Evolutionary conservation across 225 moss, liverwort and hornwort species (phyloP), one percentile per base, ranked within the genome.

Genomic region (Pseudoscleropodium purum): DNA sequence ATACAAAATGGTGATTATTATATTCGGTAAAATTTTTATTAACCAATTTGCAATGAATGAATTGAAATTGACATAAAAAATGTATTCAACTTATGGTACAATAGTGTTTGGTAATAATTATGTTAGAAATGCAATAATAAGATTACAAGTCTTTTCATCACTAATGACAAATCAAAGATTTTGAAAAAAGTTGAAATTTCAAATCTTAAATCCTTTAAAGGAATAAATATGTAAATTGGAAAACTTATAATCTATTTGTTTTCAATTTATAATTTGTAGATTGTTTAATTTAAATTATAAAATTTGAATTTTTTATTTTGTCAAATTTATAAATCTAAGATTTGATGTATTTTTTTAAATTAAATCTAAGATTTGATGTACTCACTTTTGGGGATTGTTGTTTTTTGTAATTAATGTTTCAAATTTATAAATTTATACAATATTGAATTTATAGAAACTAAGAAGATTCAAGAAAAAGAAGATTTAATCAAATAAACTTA

Each of bases 141-240:
- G 3, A 13, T 4, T 43, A 0, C 0, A 0, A 0, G 37, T 81
- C 9, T 29, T 14, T 61, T 43, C 31, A 43, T 21, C 14, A 62
- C 2, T 81, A 9, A 41, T 31, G 20, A 3, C 1, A 31, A 2
- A 31, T 43, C 10, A 1, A 20, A 43, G 31, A 43, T 21, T 81
- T 31, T 62, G 19, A 2, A 15, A 62, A 30, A 31, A 81, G 0
- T 20, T 18, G 3, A 27, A 56, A 59, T n/a, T 17, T 41, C 4
- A 81, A 60, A 18, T 61, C 2, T 18, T 13, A 41, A 41, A 81
- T 13, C 20, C 4, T 27, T 41, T 19, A 0, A 13, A 60, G 5
- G 52, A 81, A 39, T 3, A 20, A 81, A 20, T 39, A 29, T 39
- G 6, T 14, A 29, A 18, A n/a, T 11, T 59, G 0, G 1, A 12